Percentiles rank a stretch among this genome's conserved stretches.
Conservation (phyloP, 768 basidiomycete species). For the Hypsizygus marmoreus region DNA sequence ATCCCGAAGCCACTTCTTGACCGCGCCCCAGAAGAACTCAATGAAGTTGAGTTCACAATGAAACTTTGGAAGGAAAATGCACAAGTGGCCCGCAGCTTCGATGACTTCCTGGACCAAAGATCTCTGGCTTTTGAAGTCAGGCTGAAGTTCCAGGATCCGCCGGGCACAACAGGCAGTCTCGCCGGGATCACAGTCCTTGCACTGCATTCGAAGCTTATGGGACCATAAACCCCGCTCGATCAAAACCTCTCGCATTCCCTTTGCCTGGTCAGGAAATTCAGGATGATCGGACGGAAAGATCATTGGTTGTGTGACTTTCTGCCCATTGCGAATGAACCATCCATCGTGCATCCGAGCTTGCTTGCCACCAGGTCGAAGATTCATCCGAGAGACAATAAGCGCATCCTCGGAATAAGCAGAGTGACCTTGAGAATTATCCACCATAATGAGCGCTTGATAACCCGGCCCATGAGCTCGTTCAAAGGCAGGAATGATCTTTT, state of each 20-base stretch:
- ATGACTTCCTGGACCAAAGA: constrained; percentile 26
- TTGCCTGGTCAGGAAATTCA: constrained; percentile 24
- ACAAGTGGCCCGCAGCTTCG: constrained; percentile 20
- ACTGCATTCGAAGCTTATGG: constrained; percentile 14
- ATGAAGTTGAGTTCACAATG: constrained; percentile 12
- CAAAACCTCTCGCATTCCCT: constrained; percentile 23
- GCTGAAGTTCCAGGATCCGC: constrained; percentile 18
- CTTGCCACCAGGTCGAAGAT: constrained; percentile 38
- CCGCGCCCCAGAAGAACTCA: constrained; percentile 10
- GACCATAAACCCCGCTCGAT: constrained; percentile 16
- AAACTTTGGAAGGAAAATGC: constrained; percentile 24
- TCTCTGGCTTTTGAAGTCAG: constrained; percentile 21
- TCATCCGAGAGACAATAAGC: constrained; percentile 35
- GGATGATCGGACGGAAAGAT: constrained; percentile 35
- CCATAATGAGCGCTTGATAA: constrained; percentile 37
- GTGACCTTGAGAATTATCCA: constrained; percentile 46
- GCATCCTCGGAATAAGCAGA: constrained; percentile 39
- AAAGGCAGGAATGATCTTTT: constrained; percentile 11
- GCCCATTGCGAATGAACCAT: constrained; percentile 29
- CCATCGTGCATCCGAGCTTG: constrained; percentile 34
- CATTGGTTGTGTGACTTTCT: constrained; percentile 32
- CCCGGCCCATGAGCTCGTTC: constrained; percentile 29
- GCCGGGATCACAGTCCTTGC: constrained; percentile 16
- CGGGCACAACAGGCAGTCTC: constrained; percentile 17
- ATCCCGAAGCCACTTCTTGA: constrained; percentile 3